phyloP scores from a whole-genome alignment of 345 rosid genomes.

The Salix purpurea region DNA sequence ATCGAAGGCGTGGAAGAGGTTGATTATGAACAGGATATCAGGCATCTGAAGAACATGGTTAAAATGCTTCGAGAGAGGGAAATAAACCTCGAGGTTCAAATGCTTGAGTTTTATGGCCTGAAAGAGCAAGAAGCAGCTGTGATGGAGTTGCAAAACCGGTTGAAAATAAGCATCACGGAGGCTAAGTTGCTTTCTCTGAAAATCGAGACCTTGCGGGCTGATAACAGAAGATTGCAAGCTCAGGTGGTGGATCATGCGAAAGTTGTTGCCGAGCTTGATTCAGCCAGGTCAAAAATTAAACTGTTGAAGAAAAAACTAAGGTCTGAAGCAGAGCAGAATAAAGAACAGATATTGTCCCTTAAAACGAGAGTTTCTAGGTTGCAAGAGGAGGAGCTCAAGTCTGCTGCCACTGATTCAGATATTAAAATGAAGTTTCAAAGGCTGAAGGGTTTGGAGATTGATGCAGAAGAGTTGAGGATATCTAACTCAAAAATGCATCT shows the following conservation, averaged over 20 bases:
- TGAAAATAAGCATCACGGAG: constrained; percentile 71
- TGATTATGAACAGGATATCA: constrained; percentile 59
- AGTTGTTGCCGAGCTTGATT: constrained; percentile 48
- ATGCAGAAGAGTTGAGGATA: constrained; percentile 62
- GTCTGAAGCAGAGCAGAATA: constrained; percentile 65
- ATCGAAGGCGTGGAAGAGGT: constrained; percentile 38
- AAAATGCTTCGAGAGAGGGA: constrained; percentile 63
- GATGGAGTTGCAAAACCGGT: constrained; percentile 71
- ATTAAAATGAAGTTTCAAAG: constrained; percentile 38
- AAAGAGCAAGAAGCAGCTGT: constrained; percentile 73
- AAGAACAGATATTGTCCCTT: constrained; percentile 58
- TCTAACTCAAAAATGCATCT: constrained; percentile 48
- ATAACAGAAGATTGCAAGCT: constrained; percentile 58
- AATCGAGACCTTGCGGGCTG: constrained; percentile 67
- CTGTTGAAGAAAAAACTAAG: constrained; percentile 61
- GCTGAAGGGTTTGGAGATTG: constrained; percentile 54
- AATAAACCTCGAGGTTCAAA: constrained; percentile 62
- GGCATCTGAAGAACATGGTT: constrained; percentile 49
- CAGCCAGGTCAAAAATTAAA: constrained; percentile 51
- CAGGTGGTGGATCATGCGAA: constrained; percentile 54
- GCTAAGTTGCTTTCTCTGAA: constrained; percentile 58
- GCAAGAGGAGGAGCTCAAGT: constrained; percentile 54
- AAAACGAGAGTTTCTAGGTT: constrained; percentile 54
- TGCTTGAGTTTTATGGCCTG: constrained; percentile 77
- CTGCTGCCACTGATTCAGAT: constrained; percentile 29